Base-by-base conservation (phyloP, 352 stramenopile genomes). In the Globisporangium emineosum region DNA sequence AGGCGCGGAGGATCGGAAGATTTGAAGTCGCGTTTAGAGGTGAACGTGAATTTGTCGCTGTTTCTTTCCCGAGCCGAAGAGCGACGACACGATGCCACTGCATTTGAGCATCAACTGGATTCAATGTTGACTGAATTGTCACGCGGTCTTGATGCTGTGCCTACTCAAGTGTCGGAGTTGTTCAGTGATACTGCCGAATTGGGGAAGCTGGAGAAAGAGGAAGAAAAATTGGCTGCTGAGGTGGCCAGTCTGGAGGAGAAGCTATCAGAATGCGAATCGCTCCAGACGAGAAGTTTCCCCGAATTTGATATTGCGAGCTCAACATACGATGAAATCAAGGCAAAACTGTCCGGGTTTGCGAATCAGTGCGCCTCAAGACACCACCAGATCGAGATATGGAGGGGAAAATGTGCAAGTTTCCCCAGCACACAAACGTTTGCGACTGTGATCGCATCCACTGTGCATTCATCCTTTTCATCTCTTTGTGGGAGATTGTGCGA, bases 31-130 rank as follows among this genome's bases (percentile, higher is more conserved):
- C 82, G 87, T 0, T 70, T 96, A 27, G 87, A 94, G 60, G 82
- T 88, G 47, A 92, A 93, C 37, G 86, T 96, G 50, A 93, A 94
- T 21, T 67, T 96, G 13, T 93, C 87, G n/a, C 62, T 96, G 32
- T 96, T 96, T 42, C 67, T 91, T 25, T 94, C 85, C 10, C 73
- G 87, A 4, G 83, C 85, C 8, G 78, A 93, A 73, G 87, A 96
- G 64, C 81, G 85, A 17, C 71, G 78, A 15, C 78, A 89, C 56
- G 80, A 90, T 51, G 87, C 80, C 0, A 78, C 74, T 13, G 58
- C 30, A 1, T 92, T 90, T 67, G 72, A 75, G 8, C 63, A 67
- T 13, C 56, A 76, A 25, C 78, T 87, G 25, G 79, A 72, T 5
- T 33, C 62, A 4, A 59, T 62, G 6, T 53, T 71, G 19, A 58